phyloP scores from a whole-genome alignment of 2,329 filamentous ascomycete species.

The Xylariaceae sp. region DNA sequence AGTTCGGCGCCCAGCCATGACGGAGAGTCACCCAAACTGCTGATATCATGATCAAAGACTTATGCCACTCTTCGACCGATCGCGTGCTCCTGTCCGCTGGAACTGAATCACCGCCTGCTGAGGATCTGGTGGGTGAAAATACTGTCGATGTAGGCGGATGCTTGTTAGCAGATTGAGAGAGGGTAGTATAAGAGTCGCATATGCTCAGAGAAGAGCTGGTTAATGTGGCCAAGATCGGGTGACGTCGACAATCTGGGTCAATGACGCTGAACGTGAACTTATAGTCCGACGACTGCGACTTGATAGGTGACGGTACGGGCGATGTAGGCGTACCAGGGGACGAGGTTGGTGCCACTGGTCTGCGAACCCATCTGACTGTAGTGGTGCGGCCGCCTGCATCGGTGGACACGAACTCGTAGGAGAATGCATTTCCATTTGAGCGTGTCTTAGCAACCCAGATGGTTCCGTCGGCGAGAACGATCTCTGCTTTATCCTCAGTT shows the following conservation, averaged over 20 bases:
- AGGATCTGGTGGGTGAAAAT: constrained; percentile 15
- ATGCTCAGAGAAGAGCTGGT: constrained; percentile 63
- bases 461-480: constrained; percentile 61
- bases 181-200: constrained; percentile 61
- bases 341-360: constrained; percentile 30
- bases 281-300: constrained; percentile 36
- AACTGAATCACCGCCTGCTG: constrained; percentile 11
- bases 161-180: constrained; percentile 46
- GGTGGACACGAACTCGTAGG: constrained; percentile 62
- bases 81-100: constrained; percentile 31
- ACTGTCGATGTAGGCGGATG: constrained; percentile 43
- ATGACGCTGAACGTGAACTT: constrained; percentile 77
- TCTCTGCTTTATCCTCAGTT: constrained; percentile 56
- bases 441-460: constrained; percentile 54
- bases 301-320: constrained; percentile 17
- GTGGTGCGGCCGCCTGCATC: constrained; percentile 54
- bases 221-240: constrained; percentile 70
- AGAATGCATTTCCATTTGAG: constrained; percentile 38
- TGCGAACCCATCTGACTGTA: constrained; percentile 67
- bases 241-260: constrained; percentile 62
- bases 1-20: constrained; percentile 40
- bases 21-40: constrained; percentile 49
- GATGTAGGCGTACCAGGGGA: constrained; percentile 23
- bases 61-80: constrained; percentile 41
- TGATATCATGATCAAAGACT: constrained; percentile 48